Evolutionary conservation across 108 stramenopile species (phyloP).

Genomic region (Cylindrotheca fusiformis): DNA sequence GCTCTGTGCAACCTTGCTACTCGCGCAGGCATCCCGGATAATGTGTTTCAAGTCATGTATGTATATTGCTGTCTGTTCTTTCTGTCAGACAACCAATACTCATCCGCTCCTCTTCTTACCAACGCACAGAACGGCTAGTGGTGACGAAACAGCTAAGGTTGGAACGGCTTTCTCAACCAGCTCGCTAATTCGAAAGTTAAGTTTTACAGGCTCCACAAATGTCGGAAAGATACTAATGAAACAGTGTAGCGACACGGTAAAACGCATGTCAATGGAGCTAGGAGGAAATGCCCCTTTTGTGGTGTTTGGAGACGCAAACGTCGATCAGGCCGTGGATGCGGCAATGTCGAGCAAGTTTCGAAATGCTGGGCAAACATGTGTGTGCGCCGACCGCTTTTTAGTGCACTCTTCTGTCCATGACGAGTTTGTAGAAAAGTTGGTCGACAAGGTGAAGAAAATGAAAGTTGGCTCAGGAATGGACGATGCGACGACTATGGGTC

Average conservation of each 20-base stretch:
- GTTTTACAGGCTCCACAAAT: conserved; percentile 91
- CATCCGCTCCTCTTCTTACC: too few relatives aligned
- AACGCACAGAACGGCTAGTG: conserved; percentile 48
- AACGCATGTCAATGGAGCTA: conserved; percentile 75
- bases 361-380: conserved; percentile 94
- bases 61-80: conserved; percentile 13
- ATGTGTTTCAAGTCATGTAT: conserved; percentile 67
- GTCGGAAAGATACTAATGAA: conserved; percentile 85
- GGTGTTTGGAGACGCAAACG: conserved; percentile 91
- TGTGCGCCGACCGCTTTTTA: conserved; percentile 90
- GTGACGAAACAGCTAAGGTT: conserved; percentile 43
- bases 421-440: conserved; percentile 62
- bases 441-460: conserved; percentile 32
- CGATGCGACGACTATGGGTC: conserved; percentile 68
- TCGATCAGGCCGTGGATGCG: conserved; percentile 78
- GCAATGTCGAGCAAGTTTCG: conserved; percentile 87
- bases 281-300: conserved; percentile 95
- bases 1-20: conserved; percentile 63
- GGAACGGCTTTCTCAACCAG: conserved; percentile 73
- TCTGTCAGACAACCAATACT: too few relatives aligned
- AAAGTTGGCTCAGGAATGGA: conserved; percentile 71
- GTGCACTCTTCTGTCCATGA: conserved; percentile 76
- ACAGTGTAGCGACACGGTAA: conserved; percentile 66
- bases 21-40: conserved; percentile 76
- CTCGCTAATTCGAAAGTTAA: conserved; percentile 76